These are phyloP conservation scores for Alternaria consortialis DNA, from an alignment of 2,329 filamentous ascomycete genomes.

Conservation along the genomic window DNA sequence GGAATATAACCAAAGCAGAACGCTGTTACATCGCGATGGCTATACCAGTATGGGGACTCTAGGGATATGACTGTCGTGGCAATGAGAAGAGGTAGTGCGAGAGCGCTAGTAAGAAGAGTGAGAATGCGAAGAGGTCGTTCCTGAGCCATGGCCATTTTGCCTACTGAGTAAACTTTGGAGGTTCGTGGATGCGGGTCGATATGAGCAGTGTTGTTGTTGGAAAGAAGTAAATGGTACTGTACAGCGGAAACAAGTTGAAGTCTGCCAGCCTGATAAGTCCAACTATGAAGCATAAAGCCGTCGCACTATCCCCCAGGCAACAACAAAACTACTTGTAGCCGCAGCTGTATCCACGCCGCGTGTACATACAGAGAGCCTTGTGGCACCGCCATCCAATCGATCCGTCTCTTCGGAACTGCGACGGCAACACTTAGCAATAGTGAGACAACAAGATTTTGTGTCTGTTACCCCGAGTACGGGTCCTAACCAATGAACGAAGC, in stretches of 20 bases:
- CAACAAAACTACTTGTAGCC: constrained; percentile 7
- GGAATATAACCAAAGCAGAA: constrained; percentile 31
- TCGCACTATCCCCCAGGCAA: constrained; percentile 23
- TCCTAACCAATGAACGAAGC: neutral
- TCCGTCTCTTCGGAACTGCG: neutral
- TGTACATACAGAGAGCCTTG: constrained; percentile 11
- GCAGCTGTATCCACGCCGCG: constrained; percentile 12
- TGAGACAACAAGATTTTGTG: neutral
- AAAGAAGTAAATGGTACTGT: neutral
- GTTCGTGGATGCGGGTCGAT: neutral
- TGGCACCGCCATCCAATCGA: neutral
- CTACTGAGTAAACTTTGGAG: neutral
- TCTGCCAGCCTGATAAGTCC: neutral
- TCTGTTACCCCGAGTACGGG: neutral
- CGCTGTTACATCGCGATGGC: constrained; percentile 2
- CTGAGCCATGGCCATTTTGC: constrained; percentile 6
- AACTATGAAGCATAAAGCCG: neutral
- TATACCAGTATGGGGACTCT: constrained; percentile 2
- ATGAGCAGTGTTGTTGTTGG: neutral
- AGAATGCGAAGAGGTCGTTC: constrained; percentile 22
- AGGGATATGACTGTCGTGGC: constrained; percentile 19
- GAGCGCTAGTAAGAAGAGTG: constrained; percentile 16
- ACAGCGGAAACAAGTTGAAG: neutral
- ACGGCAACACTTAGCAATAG: neutral
- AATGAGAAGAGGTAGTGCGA: constrained; percentile 25